Percentiles rank a stretch among this genome's conserved stretches.
Conservation (phyloP, 768 basidiomycete genomes). For the Hemileccinum impolitum region DNA sequence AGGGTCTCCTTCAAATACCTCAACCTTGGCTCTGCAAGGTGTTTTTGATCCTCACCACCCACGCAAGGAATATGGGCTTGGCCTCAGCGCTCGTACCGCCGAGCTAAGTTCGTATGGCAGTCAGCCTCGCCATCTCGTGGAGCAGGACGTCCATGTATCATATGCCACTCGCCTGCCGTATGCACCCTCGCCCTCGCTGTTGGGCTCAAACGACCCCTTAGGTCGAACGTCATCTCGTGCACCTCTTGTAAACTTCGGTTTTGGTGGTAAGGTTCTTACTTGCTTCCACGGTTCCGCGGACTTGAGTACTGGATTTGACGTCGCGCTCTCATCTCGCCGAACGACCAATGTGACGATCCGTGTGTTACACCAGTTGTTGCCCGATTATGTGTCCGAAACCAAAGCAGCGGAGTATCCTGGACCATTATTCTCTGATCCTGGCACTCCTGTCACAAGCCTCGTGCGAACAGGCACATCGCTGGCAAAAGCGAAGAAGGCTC, state of each 20-base stretch:
- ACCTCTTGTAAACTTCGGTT: slow-evolving; percentile 87
- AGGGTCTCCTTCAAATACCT: slow-evolving; percentile 46
- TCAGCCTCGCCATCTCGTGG: slow-evolving; percentile 16
- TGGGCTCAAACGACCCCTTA: slow-evolving; percentile 81
- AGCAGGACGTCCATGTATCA: slow-evolving; percentile 28
- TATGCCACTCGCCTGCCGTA: slow-evolving; percentile 53
- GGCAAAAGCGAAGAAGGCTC: slow-evolving; percentile 79
- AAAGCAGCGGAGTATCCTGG: slow-evolving; percentile 73
- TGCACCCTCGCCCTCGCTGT: slow-evolving; percentile 79
- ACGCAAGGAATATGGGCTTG: slow-evolving; percentile 30
- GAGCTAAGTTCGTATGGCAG: slow-evolving; percentile 17
- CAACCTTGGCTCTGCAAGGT: slow-evolving; percentile 35
- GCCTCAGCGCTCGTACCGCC: slow-evolving; percentile 14
- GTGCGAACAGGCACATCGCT: slow-evolving; percentile 62
- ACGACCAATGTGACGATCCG: slow-evolving; percentile 69
- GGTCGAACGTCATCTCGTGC: slow-evolving; percentile 68
- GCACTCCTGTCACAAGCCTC: slow-evolving; percentile 58
- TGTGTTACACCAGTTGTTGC: slow-evolving; percentile 63
- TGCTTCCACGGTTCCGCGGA: slow-evolving; percentile 78
- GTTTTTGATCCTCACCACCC: slow-evolving; percentile 13
- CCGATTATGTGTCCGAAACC: slow-evolving; percentile 57
- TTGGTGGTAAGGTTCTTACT: slow-evolving; percentile 86
- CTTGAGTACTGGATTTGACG: slow-evolving; percentile 71
- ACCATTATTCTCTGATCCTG: slow-evolving; percentile 78
- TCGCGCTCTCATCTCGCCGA: slow-evolving; percentile 67